Evolutionary conservation across 352 stramenopile species (phyloP).

Genomic region (Phytophthora syringae): DNA sequence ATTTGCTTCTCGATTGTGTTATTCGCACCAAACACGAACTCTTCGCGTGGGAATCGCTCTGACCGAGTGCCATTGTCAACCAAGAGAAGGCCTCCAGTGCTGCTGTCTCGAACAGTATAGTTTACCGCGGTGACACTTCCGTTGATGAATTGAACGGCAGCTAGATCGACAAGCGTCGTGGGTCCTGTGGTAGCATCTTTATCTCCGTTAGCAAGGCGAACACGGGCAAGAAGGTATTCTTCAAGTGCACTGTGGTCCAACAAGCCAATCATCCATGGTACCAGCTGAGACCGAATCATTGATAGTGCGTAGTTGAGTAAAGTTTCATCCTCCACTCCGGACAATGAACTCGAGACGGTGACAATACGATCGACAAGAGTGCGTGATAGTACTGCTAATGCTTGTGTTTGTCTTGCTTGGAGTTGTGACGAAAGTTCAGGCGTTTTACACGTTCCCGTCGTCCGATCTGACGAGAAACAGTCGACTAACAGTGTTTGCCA

Average conservation of each 20-base stretch:
- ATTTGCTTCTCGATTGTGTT: constrained; percentile 10
- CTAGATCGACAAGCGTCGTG: constrained; percentile 34
- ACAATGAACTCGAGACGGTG: constrained; percentile 10
- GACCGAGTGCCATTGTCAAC: constrained; percentile 47
- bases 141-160: constrained; percentile 57
- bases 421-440: neutral
- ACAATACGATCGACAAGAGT: constrained; percentile 12
- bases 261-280: constrained; percentile 51
- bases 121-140: constrained; percentile 35
- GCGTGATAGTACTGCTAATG: constrained; percentile 16
- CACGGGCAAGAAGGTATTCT: constrained; percentile 39
- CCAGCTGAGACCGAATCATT: constrained; percentile 38
- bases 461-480: constrained; percentile 44
- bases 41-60: constrained; percentile 41
- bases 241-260: constrained; percentile 48
- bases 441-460: constrained; percentile 29
- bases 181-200: neutral
- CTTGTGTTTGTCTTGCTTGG: constrained; percentile 5
- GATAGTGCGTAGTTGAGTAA: constrained; percentile 6
- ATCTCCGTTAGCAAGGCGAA: constrained; percentile 21
- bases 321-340: constrained; percentile 3
- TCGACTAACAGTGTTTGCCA: constrained; percentile 48
- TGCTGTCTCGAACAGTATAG: constrained; percentile 32
- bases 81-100: constrained; percentile 4
- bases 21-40: constrained; percentile 27